phyloP scores from a whole-genome alignment of 2,329 filamentous ascomycete species.

The Periconia sp. region DNA sequence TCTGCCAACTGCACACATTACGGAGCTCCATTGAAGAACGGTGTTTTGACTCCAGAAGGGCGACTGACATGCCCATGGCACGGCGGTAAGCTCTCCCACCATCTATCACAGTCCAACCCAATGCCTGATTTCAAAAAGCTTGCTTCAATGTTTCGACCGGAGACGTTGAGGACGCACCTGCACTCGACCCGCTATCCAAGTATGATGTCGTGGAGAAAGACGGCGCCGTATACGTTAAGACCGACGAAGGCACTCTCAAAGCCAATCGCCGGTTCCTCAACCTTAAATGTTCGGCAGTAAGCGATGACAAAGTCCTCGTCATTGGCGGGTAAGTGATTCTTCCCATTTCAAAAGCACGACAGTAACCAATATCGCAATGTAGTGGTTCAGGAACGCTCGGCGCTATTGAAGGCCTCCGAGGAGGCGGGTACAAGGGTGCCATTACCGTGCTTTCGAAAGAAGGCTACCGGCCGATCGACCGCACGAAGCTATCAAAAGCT shows the following conservation, averaged over 20 bases:
- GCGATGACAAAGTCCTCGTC: constrained; percentile 71
- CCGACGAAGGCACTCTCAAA: constrained; percentile 78
- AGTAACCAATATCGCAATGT: constrained; percentile 12
- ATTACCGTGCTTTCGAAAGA: constrained; percentile 86
- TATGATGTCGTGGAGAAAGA: constrained; percentile 82
- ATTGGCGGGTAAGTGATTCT: constrained; percentile 66
- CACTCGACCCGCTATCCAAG: constrained; percentile 78
- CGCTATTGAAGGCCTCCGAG: constrained; percentile 78
- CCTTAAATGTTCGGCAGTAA: constrained; percentile 66
- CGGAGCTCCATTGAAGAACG: constrained; percentile 84
- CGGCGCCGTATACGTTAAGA: constrained; percentile 81
- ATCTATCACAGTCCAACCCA: background rate
- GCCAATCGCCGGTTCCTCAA: constrained; percentile 72
- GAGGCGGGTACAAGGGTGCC: constrained; percentile 74
- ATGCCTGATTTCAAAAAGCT: constrained; percentile 53
- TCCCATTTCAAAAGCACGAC: constrained; percentile 6
- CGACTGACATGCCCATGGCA: constrained; percentile 95
- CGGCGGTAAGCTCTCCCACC: constrained; percentile 64
- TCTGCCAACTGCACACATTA: constrained; percentile 88
- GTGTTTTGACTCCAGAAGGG: constrained; percentile 79
- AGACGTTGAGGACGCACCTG: constrained; percentile 93
- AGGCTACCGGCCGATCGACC: constrained; percentile 84
- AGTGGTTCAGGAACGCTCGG: constrained; percentile 82
- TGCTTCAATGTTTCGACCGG: constrained; percentile 90
- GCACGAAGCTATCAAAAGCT: constrained; percentile 94